A percentile compares a stretch with the other conserved stretches of the same genome.
phyloP scores from a whole-genome alignment of 257 asterid species.

The Solanum pinnatisectum region DNA sequence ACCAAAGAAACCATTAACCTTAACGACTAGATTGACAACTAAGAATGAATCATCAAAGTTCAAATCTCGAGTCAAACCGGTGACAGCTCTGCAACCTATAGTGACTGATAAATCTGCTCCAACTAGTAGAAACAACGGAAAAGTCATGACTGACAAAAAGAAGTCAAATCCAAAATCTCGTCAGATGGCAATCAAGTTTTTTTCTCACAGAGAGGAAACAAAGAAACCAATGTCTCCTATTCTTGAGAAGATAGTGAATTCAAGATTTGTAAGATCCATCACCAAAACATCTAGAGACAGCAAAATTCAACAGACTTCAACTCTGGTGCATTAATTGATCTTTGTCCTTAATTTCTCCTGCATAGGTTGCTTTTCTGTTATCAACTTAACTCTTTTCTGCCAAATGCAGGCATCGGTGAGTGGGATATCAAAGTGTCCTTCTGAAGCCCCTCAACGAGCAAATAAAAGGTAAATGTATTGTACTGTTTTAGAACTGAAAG shows the following conservation, averaged over 20 bases:
- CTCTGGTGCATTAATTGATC: slow-evolving; percentile 29
- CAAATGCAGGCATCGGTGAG: slow-evolving; percentile 36
- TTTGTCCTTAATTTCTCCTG: not conserved
- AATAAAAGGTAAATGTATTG: slow-evolving; percentile 28
- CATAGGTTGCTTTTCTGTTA: not conserved
- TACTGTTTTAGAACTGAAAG: not conserved
- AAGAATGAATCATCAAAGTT: slow-evolving; percentile 13
- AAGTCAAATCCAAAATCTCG: slow-evolving; percentile 37
- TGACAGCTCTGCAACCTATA: slow-evolving; percentile 17
- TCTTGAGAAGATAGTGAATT: slow-evolving; percentile 25
- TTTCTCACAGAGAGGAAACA: slow-evolving; percentile 20
- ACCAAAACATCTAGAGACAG: slow-evolving; percentile 37
- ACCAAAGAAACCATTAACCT: slow-evolving; percentile 14
- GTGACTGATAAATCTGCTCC: slow-evolving; percentile 20
- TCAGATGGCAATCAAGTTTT: slow-evolving; percentile 43
- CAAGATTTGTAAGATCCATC: slow-evolving; percentile 27
- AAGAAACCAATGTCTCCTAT: slow-evolving; percentile 30
- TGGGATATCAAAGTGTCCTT: slow-evolving; percentile 19
- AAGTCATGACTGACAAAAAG: slow-evolving; percentile 26
- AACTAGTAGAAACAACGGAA: slow-evolving; percentile 15
- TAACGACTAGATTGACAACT: slow-evolving; percentile 13
- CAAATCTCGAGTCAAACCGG: slow-evolving; percentile 18
- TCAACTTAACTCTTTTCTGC: not conserved
- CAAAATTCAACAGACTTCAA: slow-evolving; percentile 22
- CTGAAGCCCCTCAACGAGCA: slow-evolving; percentile 24